Evolutionary conservation across 1,139 yeast genomes (phyloP).

Genomic region (Taphrina communis): DNA sequence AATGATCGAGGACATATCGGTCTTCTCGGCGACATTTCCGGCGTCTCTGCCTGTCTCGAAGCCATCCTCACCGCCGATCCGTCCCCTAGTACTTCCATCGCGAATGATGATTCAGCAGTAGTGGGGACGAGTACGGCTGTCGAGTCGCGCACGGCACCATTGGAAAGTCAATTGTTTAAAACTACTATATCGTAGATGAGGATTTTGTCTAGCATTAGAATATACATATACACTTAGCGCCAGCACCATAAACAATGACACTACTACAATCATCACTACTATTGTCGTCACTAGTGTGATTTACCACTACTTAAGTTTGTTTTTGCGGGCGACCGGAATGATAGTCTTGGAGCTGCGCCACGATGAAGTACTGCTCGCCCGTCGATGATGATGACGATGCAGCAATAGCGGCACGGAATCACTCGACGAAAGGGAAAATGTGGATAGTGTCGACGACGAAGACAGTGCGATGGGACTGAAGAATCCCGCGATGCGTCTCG

Average conservation of each 20-base stretch:
- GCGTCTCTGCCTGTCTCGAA: conserved; percentile 46
- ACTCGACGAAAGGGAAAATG: neutral
- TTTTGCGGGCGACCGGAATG: neutral
- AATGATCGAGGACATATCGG: conserved; percentile 78
- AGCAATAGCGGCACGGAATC: neutral
- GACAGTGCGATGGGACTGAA: neutral
- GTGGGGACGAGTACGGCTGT: too few relatives aligned
- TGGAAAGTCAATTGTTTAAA: conserved; percentile 8
- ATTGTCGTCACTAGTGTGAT: neutral
- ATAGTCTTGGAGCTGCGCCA: neutral
- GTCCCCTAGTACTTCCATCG: too few relatives aligned
- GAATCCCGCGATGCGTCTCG: neutral
- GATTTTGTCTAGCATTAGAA: neutral
- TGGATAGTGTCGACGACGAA: neutral
- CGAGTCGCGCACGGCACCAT: neutral
- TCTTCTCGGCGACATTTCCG: conserved; percentile 72
- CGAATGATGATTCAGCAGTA: too few relatives aligned
- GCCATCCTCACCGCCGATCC: conserved; percentile 3
- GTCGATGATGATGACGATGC: neutral
- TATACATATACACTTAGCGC: neutral
- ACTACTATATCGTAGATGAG: neutral
- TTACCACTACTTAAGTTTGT: neutral
- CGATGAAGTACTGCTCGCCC: neutral
- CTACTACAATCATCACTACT: too few relatives aligned
- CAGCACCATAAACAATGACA: neutral